Conservation (phyloP, 768 basidiomycete genomes). For the Russula olivacea region DNA sequence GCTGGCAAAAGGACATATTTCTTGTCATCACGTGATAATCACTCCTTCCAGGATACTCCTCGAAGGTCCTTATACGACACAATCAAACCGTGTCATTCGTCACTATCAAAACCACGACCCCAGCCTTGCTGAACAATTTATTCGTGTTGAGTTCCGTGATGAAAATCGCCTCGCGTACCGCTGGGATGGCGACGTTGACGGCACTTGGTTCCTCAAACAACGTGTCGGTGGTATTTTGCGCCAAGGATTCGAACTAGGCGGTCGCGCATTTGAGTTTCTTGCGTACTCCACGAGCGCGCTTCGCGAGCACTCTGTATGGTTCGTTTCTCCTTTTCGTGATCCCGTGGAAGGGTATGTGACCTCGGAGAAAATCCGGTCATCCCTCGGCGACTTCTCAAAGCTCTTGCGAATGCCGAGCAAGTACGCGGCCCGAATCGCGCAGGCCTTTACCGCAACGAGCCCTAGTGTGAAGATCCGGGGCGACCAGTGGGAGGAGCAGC, state of each 20-base stretch:
- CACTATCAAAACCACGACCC: slow-evolving; percentile 36
- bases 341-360: slow-evolving; percentile 41
- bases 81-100: slow-evolving; percentile 79
- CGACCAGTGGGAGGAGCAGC: slow-evolving; percentile 57
- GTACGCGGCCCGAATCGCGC: slow-evolving; percentile 76
- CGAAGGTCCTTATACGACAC: slow-evolving; percentile 69
- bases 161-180: slow-evolving; percentile 72
- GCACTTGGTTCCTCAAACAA: slow-evolving; percentile 42
- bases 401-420: slow-evolving; percentile 53
- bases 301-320: slow-evolving; percentile 80
- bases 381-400: slow-evolving; percentile 63
- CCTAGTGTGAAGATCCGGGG: slow-evolving; percentile 53
- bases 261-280: slow-evolving; percentile 69
- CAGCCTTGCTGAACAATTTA: slow-evolving; percentile 57
- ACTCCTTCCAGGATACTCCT: slow-evolving; percentile 69
- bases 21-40: slow-evolving; percentile 70
- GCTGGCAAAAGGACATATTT: slow-evolving; percentile 41
- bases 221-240: slow-evolving; percentile 39
- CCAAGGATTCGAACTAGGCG: slow-evolving; percentile 62
- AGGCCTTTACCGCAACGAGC: slow-evolving; percentile 80
- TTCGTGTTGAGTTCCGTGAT: slow-evolving; percentile 81
- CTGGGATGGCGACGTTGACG: slow-evolving; percentile 65
- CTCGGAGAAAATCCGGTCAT: slow-evolving; percentile 52
- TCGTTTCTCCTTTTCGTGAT: slow-evolving; percentile 57
- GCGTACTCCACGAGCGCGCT: slow-evolving; percentile 78